A percentile compares a stretch with the other conserved stretches of the same genome.
Evolutionary conservation across 768 basidiomycete species (phyloP).

Genomic region (Hypsizygus marmoreus): DNA sequence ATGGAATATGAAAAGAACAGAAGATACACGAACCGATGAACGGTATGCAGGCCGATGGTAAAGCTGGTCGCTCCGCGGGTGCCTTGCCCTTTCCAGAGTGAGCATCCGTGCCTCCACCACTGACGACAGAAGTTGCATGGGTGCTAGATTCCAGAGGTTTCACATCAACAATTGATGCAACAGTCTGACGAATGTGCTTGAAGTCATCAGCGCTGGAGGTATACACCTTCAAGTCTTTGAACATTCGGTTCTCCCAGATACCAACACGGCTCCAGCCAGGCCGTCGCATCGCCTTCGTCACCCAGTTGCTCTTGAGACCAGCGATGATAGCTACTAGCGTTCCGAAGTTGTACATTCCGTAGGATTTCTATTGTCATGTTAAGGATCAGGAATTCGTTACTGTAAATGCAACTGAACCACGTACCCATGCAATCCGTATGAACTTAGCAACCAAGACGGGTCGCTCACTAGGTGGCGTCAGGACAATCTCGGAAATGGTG

Average conservation of each 20-base stretch:
- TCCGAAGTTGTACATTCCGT: constrained; percentile 74
- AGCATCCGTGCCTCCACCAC: constrained; percentile 42
- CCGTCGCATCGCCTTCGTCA: constrained; percentile 65
- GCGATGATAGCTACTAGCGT: constrained; percentile 79
- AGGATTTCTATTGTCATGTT: constrained; percentile 93
- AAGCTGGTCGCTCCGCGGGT: constrained; percentile 36
- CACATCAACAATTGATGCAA: constrained; percentile 64
- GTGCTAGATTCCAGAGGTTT: constrained; percentile 59
- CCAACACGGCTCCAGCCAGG: constrained; percentile 64
- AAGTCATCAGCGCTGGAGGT: constrained; percentile 69
- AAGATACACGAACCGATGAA: constrained; percentile 66
- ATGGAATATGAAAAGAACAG: neutral
- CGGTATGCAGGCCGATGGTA: constrained; percentile 68
- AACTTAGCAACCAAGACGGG: constrained; percentile 72
- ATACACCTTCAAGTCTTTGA: constrained; percentile 70
- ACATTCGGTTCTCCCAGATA: constrained; percentile 71
- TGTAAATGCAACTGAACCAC: constrained; percentile 27
- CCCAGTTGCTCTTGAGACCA: constrained; percentile 72
- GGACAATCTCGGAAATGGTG: constrained; percentile 75
- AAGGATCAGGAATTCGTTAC: too few species aligned
- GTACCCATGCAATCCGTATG: constrained; percentile 83
- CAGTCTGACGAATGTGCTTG: constrained; percentile 67
- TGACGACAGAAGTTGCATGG: constrained; percentile 55
- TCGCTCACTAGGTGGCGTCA: constrained; percentile 69
- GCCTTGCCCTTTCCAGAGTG: constrained; percentile 38